A percentile compares a stretch with the other conserved stretches of the same genome.
Evolutionary conservation across 179 eudicot genomes (phyloP).

Genomic region (Beta corolliflora): DNA sequence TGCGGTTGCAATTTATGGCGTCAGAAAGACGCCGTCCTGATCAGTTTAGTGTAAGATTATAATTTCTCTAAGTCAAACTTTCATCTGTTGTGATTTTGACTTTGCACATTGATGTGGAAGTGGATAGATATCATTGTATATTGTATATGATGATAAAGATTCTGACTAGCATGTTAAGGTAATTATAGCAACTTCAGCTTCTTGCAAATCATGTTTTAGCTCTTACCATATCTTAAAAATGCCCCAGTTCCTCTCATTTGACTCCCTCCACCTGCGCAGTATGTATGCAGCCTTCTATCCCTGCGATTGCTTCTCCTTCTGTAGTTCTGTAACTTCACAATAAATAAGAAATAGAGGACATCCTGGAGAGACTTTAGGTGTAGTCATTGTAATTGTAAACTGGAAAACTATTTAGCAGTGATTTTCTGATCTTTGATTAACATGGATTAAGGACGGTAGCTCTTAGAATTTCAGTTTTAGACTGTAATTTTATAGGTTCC

Average conservation of each 20-base stretch:
- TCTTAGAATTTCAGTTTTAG: not conserved
- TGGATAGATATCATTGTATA: not conserved
- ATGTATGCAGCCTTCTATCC: not conserved
- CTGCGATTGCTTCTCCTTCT: not conserved
- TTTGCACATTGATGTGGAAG: not conserved
- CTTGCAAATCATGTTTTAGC: not conserved
- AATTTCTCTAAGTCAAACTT: not conserved
- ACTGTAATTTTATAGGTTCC: not conserved
- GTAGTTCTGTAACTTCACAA: not conserved
- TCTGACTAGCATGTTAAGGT: not conserved
- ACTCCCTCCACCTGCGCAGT: too few relatives aligned
- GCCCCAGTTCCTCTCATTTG: not conserved
- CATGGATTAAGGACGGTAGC: not conserved
- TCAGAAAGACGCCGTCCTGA: conserved; percentile 89
- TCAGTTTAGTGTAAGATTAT: conserved; percentile 76
- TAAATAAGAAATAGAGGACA: not conserved
- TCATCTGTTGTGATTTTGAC: not conserved
- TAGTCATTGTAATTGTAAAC: not conserved
- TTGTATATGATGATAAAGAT: not conserved
- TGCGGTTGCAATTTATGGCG: conserved; percentile 88
- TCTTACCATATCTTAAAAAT: not conserved
- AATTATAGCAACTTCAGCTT: not conserved
- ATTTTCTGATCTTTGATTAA: not conserved
- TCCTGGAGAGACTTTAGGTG: not conserved
- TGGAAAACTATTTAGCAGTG: not conserved